Conservation (phyloP, 163 green algal genomes). For the Prototheca wickerhamii region DNA sequence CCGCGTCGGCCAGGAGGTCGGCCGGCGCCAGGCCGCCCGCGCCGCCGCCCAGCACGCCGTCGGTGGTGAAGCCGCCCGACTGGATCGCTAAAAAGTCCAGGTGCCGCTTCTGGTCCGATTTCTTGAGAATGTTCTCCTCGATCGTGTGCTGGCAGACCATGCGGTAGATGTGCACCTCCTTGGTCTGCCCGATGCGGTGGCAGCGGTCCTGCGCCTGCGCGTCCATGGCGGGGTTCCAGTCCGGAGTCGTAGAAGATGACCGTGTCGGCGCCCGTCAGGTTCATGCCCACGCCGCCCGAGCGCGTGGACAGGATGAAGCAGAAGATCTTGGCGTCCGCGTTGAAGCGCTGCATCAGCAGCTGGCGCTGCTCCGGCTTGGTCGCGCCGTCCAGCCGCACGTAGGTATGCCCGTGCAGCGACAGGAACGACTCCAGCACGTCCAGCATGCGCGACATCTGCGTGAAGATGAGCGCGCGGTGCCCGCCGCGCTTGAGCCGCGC, state of each 20-base stretch:
- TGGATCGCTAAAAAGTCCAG: constrained; percentile 94
- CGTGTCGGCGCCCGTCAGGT: constrained; percentile 94
- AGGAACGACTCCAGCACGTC: constrained; percentile 93
- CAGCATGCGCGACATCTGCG: constrained; percentile 95
- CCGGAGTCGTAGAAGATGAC: constrained; percentile 98
- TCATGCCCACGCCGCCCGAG: constrained; percentile 94
- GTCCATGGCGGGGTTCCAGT: constrained; percentile 95
- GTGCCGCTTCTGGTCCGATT: constrained; percentile 93
- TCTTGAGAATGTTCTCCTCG: constrained; percentile 96
- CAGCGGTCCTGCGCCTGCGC: constrained; percentile 88
- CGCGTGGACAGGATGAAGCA: constrained; percentile 94
- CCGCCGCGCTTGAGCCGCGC: constrained; percentile 65
- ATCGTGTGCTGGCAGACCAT: constrained; percentile 81
- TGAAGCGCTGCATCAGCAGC: constrained; percentile 87
- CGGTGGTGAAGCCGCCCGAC: constrained; percentile 76
- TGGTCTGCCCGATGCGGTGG: constrained; percentile 95
- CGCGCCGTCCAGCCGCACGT: constrained; percentile 87
- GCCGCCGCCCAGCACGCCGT: constrained; percentile 38
- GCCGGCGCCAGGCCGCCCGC: neutral
- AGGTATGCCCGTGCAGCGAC: constrained; percentile 86
- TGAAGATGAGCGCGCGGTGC: constrained; percentile 91
- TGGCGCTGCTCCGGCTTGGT: constrained; percentile 92
- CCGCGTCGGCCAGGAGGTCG: constrained; percentile 18
- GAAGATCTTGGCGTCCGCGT: constrained; percentile 87
- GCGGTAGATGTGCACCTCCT: constrained; percentile 96